These are phyloP conservation scores for Apiospora sp. DNA, from an alignment of 2,329 filamentous ascomycete species.

Conservation along the genomic window DNA sequence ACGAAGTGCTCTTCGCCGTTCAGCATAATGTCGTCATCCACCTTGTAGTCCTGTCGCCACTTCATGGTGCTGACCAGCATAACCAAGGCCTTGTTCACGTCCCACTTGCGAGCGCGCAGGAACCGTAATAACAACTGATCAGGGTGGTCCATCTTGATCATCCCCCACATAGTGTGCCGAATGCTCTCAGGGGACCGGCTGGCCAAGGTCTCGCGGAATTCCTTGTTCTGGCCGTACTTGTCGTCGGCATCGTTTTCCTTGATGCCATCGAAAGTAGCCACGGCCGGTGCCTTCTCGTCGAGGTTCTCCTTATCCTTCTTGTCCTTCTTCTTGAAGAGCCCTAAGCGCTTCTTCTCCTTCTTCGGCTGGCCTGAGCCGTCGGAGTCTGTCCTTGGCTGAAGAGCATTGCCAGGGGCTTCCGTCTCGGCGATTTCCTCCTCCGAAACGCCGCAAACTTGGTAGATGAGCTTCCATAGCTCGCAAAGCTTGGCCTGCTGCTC, in stretches of 20 bases:
- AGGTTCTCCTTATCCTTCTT: constrained; percentile 63
- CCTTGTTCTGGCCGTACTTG: constrained; percentile 90
- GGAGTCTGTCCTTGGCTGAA: constrained; percentile 37
- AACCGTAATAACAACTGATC: constrained; percentile 86
- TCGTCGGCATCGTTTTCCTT: constrained; percentile 72
- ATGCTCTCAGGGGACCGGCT: constrained; percentile 81
- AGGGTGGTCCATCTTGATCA: constrained; percentile 95
- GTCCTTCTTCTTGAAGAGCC: constrained; percentile 70
- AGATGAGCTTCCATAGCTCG: constrained; percentile 81
- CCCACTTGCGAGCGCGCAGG: constrained; percentile 92
- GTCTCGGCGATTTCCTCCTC: constrained; percentile 45
- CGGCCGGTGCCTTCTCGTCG: constrained; percentile 44
- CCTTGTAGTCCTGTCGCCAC: constrained; percentile 88
- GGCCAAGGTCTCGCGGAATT: constrained; percentile 83
- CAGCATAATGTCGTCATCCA: constrained; percentile 87
- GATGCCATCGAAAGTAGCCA: constrained; percentile 47
- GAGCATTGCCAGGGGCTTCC: constrained; percentile 38
- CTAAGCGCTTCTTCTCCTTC: constrained; percentile 70
- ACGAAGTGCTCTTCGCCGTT: constrained; percentile 71
- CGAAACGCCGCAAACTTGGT: constrained; percentile 77
- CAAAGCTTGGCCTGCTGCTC: constrained; percentile 90
- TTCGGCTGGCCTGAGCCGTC: constrained; percentile 66
- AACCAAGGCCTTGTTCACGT: constrained; percentile 88
- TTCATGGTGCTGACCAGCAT: constrained; percentile 96
- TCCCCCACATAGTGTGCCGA: constrained; percentile 84